These are phyloP conservation scores for Quercus phellos DNA, from an alignment of 331 rosid species.

Conservation along the genomic window DNA sequence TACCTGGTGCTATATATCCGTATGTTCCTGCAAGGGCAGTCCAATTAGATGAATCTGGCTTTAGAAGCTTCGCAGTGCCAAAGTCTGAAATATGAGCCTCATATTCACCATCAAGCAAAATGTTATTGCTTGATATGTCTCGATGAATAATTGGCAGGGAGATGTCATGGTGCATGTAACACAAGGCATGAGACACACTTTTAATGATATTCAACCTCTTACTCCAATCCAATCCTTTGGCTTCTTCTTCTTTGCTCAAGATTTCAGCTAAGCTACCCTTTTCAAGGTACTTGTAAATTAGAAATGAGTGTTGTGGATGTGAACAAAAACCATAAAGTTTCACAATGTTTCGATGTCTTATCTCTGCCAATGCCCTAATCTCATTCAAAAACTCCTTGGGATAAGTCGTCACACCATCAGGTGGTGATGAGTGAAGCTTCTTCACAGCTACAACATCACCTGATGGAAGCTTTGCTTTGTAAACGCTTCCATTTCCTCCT, in stretches of 20 bases:
- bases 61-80: constrained; percentile 34
- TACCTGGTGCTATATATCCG: background rate
- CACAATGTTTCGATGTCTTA: constrained; percentile 42
- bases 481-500: constrained; percentile 48
- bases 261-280: constrained; percentile 34
- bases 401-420: constrained; percentile 9
- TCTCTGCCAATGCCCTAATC: constrained; percentile 39
- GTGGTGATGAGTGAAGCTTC: constrained; percentile 25
- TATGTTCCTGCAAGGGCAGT: constrained; percentile 41
- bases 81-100: constrained; percentile 45
- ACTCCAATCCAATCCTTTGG: constrained; percentile 37
- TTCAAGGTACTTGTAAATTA: constrained; percentile 36
- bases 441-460: constrained; percentile 36
- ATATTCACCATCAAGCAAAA: constrained; percentile 31
- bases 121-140: constrained; percentile 49
- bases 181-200: constrained; percentile 45
- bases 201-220: constrained; percentile 39
- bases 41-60: constrained; percentile 28
- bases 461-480: constrained; percentile 28
- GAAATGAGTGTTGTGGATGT: constrained; percentile 23
- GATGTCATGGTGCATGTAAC: constrained; percentile 30
- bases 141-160: constrained; percentile 36
- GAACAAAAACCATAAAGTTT: constrained; percentile 43
- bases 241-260: constrained; percentile 19
- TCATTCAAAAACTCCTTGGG: constrained; percentile 35